phyloP scores from a whole-genome alignment of 805 yeast species.

The Monosporozyma servazzii region DNA sequence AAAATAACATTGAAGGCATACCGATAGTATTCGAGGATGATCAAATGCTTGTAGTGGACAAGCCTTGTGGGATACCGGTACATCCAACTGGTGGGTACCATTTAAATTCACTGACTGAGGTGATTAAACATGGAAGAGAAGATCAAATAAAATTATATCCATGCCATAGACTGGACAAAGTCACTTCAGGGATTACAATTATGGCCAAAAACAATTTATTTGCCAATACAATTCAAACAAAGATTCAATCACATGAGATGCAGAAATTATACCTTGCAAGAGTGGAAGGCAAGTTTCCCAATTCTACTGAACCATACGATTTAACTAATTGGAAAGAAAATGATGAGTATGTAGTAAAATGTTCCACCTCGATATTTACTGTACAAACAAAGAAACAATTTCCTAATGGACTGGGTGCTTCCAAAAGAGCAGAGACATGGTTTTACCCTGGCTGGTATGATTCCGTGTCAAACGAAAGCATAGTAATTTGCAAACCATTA shows the following conservation, averaged over 20 bases:
- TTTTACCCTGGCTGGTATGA: conserved; percentile 59
- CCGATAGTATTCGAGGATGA: conserved; percentile 64
- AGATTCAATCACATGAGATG: conserved; percentile 52
- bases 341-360: conserved; percentile 4
- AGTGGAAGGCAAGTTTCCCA: conserved; percentile 77
- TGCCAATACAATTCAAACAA: conserved; percentile 62
- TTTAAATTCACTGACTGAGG: conserved; percentile 62
- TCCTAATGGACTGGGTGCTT: conserved; percentile 36
- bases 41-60: conserved; percentile 72
- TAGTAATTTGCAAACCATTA: conserved; percentile 76
- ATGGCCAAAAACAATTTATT: conserved; percentile 21
- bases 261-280: conserved; percentile 74
- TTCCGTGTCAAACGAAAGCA: conserved; percentile 35
- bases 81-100: conserved; percentile 88
- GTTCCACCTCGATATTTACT: conserved; percentile 47
- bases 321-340: not conserved
- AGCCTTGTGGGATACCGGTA: conserved; percentile 89
- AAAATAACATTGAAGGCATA: conserved; percentile 33
- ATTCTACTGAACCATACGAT: not conserved
- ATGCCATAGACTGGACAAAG: conserved; percentile 79
- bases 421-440: conserved; percentile 60
- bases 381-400: conserved; percentile 59
- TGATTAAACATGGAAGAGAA: conserved; percentile 40
- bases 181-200: conserved; percentile 87
- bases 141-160: conserved; percentile 51